A percentile compares a stretch with the other conserved stretches of the same genome.
Evolutionary conservation across 768 basidiomycete genomes (phyloP).

Genomic region (Suillus cothurnatus): DNA sequence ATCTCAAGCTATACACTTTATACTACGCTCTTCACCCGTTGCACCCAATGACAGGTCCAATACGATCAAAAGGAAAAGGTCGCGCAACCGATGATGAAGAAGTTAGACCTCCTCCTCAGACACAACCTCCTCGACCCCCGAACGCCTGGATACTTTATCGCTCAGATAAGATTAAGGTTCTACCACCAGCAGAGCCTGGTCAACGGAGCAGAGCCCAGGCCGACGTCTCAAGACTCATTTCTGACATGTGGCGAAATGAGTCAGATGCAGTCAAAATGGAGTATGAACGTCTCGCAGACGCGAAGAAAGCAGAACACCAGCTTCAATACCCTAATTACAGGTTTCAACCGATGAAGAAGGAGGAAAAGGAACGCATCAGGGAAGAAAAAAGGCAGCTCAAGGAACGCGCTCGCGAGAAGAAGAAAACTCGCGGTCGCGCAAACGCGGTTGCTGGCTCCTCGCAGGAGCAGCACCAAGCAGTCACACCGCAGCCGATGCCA

Average conservation of each 20-base stretch:
- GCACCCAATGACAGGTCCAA: slow-evolving; percentile 26
- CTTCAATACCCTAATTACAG: slow-evolving; percentile 56
- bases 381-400: slow-evolving; percentile 44
- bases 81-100: slow-evolving; percentile 12
- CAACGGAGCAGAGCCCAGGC: slow-evolving; percentile 52
- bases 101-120: slow-evolving; percentile 30
- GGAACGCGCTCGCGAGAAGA: slow-evolving; percentile 35
- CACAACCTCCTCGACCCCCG: slow-evolving; percentile 56
- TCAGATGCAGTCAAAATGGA: slow-evolving; percentile 44
- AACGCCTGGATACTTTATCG: slow-evolving; percentile 88
- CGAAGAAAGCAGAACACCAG: slow-evolving; percentile 53
- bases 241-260: slow-evolving; percentile 65
- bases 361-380: slow-evolving; percentile 45
- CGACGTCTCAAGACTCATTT: slow-evolving; percentile 64
- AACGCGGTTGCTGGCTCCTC: slow-evolving; percentile 14
- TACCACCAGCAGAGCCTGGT: slow-evolving; percentile 39
- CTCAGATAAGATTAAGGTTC: slow-evolving; percentile 51
- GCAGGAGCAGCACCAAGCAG: not conserved
- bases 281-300: slow-evolving; percentile 57
- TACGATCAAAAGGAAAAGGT: slow-evolving; percentile 11
- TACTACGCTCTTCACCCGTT: slow-evolving; percentile 11
- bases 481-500: not conserved
- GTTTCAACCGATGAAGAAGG: slow-evolving; percentile 57
- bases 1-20: slow-evolving; percentile 10
- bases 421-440: slow-evolving; percentile 23